Evolutionary conservation across 225 moss, liverwort and hornwort species (phyloP), one percentile per base, ranked within the genome.

Genomic region (Sphagnum tenellum): DNA sequence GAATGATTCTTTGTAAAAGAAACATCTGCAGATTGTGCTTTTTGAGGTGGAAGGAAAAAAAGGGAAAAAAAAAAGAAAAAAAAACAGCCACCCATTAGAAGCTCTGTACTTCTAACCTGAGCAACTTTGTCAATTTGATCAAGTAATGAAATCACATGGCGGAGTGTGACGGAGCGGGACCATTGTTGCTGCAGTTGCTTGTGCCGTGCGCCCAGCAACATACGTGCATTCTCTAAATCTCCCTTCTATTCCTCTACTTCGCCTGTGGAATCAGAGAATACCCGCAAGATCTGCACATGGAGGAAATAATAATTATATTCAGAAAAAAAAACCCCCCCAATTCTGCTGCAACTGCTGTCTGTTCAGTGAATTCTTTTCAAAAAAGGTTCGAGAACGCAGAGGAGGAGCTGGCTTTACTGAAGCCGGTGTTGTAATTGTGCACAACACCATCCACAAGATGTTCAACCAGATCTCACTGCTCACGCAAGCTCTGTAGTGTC

Each of bases 51-150:
- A n/a, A n/a, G n/a, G 5, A 9, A 55, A 70, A 70, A 12, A n/a
- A 53, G 59, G 12, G 8, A 49, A 9, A 55, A 67, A 44, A 56
- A 14, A 63, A 7, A 44, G 7, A 9, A 11, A 47, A 59, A 59
- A 12, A 50, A 12, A 29, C 57, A 71, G n/a, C n/a, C n/a, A n/a
- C n/a, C n/a, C n/a, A n/a, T n/a, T n/a, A n/a, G n/a, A n/a, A n/a
- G n/a, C n/a, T n/a, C n/a, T n/a, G n/a, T n/a, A n/a, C n/a, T n/a
- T n/a, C n/a, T n/a, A 72, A 98, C 96, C 96, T 98, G 92, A 2
- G 96, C 86, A 80, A 98, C 96, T 74, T 87, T 93, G 76, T 98
- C 96, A 61, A 98, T 98, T 73, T 98, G 96, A 78, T 98, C 96
- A 47, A 98, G 90, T 61, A 98, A 78, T 14, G 92, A 81, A 75